Evolutionary conservation across 129 eudicot genomes (phyloP), one percentile per base, ranked within the genome.

Genomic region (Centella asiatica): DNA sequence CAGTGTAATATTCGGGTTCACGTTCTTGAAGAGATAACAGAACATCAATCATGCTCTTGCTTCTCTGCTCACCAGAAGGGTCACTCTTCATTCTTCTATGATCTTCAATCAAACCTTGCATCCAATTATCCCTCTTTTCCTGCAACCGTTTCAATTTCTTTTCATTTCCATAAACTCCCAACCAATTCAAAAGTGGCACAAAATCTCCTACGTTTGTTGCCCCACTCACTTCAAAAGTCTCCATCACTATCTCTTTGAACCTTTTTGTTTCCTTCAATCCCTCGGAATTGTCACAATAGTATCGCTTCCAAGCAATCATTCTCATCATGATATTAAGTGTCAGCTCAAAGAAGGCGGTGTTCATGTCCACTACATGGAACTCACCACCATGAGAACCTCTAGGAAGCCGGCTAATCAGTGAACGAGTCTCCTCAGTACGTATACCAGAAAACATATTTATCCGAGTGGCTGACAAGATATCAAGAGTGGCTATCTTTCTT

Each of bases 381-480:
- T n/a, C n/a, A n/a, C n/a, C n/a, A 4, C 52, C 69, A 18, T 11
- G 11, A 3, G 74, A 52, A 50, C 33, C 54, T n/a, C 17, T 17
- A 20, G 18, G 31, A n/a, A 74, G 37, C 0, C 51, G 47, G 8
- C 20, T 28, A 18, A 79, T 33, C 65, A 79, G 39, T 12, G 18
- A 8, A 11, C 23, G 45, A 6, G 74, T 69, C 60, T 83, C 86
- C 0, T 73, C 74, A 0, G 31, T 62, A 1, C 89, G 82, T 9
- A 77, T 69, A 27, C 47, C 57, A 1, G 52, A 65, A 11, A 70
- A 62, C 65, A 61, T 59, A 13, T 83, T 72, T 1, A 83, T 58
- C 25, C 85, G 69, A 45, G 73, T 72, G 18, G 85, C 29, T 10
- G 87, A 80, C 3, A 87, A 22, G 49, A 87, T 57, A 57, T 83